Evolutionary conservation across 1,284 basidiomycete species (phyloP), one percentile per base, ranked within the genome.

Genomic region (Somion occarium): DNA sequence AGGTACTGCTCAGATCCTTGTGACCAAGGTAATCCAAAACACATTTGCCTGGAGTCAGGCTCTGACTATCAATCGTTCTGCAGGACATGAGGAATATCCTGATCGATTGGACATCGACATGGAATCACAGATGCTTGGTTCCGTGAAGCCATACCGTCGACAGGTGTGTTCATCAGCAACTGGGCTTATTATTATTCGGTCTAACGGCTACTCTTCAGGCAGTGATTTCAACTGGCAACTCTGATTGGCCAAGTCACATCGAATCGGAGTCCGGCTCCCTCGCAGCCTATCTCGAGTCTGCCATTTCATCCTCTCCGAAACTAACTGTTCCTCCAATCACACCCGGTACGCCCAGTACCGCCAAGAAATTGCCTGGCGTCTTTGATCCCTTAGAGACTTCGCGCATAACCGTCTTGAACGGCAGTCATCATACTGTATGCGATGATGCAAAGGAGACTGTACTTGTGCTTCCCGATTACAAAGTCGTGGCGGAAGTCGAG

Each of bases 381-480:
- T 85, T 85, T 64, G 67, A 71, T 38, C 72, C 79, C 23, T 60
- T 74, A 18, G 76, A 82, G 50, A 73, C 79, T 2, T 75, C 72
- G 13, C 74, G 76, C 34, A 76, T 91, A 51, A 85, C 88, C 4
- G 84, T 94, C 46, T 75, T 92, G 25, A 88, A 93, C 61, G 88
- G 89, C 39, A 91, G 87, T 59, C 90, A 93, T 63, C 73, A 74
- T 45, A 81, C 85, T 11, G 64, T 88, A 44, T 79, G 75, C 38
- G 73, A 77, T 34, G 74, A 86, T 58, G 74, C 80, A 48, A 68
- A 74, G 42, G 85, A 91, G 53, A 88, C 87, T 0, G 85, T 92
- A 15, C 75, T 98, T 46, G 79, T 97, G 1, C 84, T 98, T 61
- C 94, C 94, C 3, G 94, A 98, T 69, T 97, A 87, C 74, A 92